A percentile compares a stretch with the other conserved stretches of the same genome.
Evolutionary conservation across 805 yeast species (phyloP).

Genomic region (Myxozyma sirexii): DNA sequence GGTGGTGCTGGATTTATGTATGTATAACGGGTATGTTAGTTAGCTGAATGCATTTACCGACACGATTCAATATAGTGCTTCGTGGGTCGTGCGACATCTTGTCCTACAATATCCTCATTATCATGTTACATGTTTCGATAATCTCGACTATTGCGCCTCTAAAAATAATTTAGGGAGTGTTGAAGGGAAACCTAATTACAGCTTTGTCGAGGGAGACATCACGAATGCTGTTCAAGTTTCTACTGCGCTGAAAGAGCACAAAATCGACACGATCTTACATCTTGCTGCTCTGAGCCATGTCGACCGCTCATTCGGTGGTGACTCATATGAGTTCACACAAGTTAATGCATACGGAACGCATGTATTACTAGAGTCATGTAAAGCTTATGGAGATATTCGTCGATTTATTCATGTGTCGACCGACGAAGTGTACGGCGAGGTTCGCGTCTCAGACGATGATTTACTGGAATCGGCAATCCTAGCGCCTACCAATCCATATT

Average conservation of each 20-base stretch:
- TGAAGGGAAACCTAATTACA: constrained; percentile 35
- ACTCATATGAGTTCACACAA: constrained; percentile 49
- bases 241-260: constrained; percentile 32
- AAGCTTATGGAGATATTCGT: constrained; percentile 35
- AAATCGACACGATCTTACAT: constrained; percentile 48
- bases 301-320: constrained; percentile 51
- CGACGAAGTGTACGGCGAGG: constrained; percentile 63
- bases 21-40: constrained; percentile 25
- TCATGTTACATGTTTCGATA: constrained; percentile 51
- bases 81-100: constrained; percentile 49
- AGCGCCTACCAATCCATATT: constrained; percentile 59
- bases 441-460: constrained; percentile 37
- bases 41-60: not conserved
- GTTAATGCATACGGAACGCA: constrained; percentile 55
- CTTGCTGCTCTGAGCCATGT: constrained; percentile 62
- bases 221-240: constrained; percentile 38
- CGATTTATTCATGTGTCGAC: constrained; percentile 55
- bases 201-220: constrained; percentile 46
- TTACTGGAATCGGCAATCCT: constrained; percentile 45
- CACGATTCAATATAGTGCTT: constrained; percentile 43
- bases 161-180: constrained; percentile 42
- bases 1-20: constrained; percentile 62
- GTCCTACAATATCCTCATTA: constrained; percentile 40
- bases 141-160: constrained; percentile 51
- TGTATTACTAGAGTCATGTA: constrained; percentile 49